A percentile compares a stretch with the other conserved stretches of the same genome.
phyloP scores from a whole-genome alignment of 306 rosid species.

The Quercus rubra region DNA sequence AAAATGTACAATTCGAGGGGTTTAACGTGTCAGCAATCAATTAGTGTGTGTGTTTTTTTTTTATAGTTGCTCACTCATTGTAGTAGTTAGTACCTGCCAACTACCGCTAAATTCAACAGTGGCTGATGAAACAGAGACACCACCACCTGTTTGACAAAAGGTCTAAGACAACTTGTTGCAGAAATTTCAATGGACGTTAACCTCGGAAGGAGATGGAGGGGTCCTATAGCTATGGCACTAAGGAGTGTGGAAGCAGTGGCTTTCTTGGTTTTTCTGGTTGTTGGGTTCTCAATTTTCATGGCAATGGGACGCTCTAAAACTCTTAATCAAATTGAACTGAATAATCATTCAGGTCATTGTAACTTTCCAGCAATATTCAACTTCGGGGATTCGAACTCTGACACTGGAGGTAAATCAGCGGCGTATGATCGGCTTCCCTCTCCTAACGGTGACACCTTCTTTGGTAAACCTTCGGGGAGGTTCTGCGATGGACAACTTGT shows the following conservation, averaged over 20 bases:
- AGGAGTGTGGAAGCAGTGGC: not conserved
- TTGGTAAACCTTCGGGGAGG: slow-evolving; percentile 27
- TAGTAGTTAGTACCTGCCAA: not conserved
- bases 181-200: slow-evolving; percentile 7
- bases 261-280: not conserved
- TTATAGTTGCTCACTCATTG: not conserved
- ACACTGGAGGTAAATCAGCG: slow-evolving; percentile 23
- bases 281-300: not conserved
- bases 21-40: not conserved
- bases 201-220: slow-evolving; percentile 4
- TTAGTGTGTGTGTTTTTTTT: too few species aligned
- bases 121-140: too few species aligned
- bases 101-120: too few species aligned
- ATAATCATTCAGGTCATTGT: not conserved
- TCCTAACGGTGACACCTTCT: slow-evolving; percentile 27
- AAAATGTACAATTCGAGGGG: too few species aligned
- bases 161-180: not conserved
- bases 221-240: slow-evolving; percentile 3
- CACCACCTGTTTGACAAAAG: not conserved
- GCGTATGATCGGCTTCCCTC: slow-evolving; percentile 15
- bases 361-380: slow-evolving; percentile 28
- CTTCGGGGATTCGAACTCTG: slow-evolving; percentile 31
- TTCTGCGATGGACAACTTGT: slow-evolving; percentile 28
- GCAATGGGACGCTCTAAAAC: not conserved
- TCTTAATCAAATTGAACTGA: not conserved